These are phyloP conservation scores for Aphanomyces astaci DNA, from an alignment of 352 stramenopile genomes.

Conservation along the genomic window DNA sequence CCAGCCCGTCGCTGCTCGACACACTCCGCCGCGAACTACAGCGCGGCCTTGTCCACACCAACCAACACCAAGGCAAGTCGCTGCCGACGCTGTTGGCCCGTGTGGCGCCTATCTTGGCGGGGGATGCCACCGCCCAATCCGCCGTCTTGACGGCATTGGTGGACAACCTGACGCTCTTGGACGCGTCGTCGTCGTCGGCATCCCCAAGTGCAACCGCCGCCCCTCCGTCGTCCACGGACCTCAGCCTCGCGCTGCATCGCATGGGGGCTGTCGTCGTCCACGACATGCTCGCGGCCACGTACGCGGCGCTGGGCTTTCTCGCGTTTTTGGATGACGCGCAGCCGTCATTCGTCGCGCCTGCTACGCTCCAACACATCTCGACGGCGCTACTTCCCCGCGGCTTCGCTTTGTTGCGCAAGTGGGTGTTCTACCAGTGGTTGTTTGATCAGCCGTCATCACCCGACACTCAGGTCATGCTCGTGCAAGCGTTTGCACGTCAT, in stretches of 20 bases:
- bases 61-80: not conserved
- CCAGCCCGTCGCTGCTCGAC: not conserved
- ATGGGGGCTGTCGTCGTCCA: slow-evolving; percentile 8
- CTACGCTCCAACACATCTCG: not conserved
- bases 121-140: slow-evolving; percentile 1
- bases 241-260: slow-evolving; percentile 9
- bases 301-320: not conserved
- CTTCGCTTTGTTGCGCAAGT: not conserved
- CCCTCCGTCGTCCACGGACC: not conserved
- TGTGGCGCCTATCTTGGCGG: not conserved
- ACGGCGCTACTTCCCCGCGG: not conserved
- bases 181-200: not conserved
- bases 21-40: not conserved
- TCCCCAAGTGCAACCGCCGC: not conserved
- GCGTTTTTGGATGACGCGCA: not conserved
- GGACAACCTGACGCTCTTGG: not conserved
- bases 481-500: not conserved
- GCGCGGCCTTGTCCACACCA: not conserved
- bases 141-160: not conserved
- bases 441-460: not conserved
- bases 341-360: not conserved
- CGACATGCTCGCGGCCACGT: not conserved
- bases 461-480: not conserved
- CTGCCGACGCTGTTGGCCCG: not conserved
- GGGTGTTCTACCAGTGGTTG: slow-evolving; percentile 1